phyloP scores from a whole-genome alignment of 2,329 filamentous ascomycete species.

The Monosporascus sp. region DNA sequence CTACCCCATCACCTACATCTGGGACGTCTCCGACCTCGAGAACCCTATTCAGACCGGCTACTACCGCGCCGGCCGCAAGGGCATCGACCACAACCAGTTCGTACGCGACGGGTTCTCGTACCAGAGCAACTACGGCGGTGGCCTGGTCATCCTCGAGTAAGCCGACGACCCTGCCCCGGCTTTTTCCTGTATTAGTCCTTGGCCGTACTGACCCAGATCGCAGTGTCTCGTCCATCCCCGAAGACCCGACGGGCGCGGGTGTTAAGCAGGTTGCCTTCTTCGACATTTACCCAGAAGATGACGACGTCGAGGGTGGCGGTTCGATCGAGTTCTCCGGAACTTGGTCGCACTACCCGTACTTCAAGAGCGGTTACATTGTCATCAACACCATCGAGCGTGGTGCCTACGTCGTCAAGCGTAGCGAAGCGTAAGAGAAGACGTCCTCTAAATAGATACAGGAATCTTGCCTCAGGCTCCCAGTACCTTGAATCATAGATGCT shows the following conservation, averaged over 20 bases:
- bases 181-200: background rate
- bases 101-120: constrained; percentile 31
- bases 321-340: constrained; percentile 29
- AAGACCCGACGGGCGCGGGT: constrained; percentile 23
- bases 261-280: constrained; percentile 36
- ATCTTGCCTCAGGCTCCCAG: background rate
- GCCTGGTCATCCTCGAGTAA: constrained; percentile 29
- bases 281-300: constrained; percentile 41
- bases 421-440: background rate
- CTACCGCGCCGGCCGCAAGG: constrained; percentile 31
- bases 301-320: constrained; percentile 29
- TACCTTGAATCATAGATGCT: no score
- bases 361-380: constrained; percentile 36
- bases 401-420: constrained; percentile 35
- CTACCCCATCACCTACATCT: constrained; percentile 41
- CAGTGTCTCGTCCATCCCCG: constrained; percentile 22
- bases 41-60: constrained; percentile 34
- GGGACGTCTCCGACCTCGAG: constrained; percentile 35
- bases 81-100: constrained; percentile 40
- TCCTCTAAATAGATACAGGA: background rate
- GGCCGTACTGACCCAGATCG: background rate
- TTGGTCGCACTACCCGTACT: constrained; percentile 38
- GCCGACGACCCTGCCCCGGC: background rate
- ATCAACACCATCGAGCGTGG: constrained; percentile 43
- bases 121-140: constrained; percentile 39